Evolutionary conservation across 139 green algal genomes (phyloP), one percentile per base, ranked within the genome.

Genomic region (Raphidocelis subcapitata): DNA sequence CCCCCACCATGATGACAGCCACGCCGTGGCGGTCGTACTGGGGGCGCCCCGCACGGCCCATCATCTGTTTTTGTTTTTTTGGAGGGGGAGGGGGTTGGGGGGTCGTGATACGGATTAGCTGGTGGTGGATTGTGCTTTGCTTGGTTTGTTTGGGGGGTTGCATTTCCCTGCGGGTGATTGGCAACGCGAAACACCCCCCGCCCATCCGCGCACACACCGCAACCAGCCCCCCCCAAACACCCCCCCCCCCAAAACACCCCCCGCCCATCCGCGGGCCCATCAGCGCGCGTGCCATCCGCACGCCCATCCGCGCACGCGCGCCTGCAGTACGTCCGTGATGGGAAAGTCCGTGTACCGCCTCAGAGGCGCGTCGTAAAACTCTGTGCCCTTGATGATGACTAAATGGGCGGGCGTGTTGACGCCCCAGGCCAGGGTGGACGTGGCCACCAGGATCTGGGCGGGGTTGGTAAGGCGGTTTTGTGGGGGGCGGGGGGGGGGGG

Each of bases 311-410:
- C 8, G 41, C 41, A 12, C 28, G 15, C 67, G 0, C 85, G 93
- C 93, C 86, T 98, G 95, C 60, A 99, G 88, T 33, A 99, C 88
- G 73, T 99, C 95, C 29, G 95, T 99, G 83, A 99, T 98, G 57
- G 95, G 95, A 75, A 96, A 97, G 84, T 99, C 95, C 37, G 98
- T 92, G 62, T 99, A 99, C 29, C 82, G 72, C 68, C 73, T 81
- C 12, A 79, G 86, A 60, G 86, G 84, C 1, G 92, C 90, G 77
- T 99, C 95, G 76, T 90, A 98, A 81, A 90, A 98, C 81, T 99
- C 95, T 0, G 95, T 99, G 64, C 95, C 95, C 83, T 99, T 98
- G 86, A 98, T 92, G 80, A 98, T 85, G 24, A 98, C 94, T 61
- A 98, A 84, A 79, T 97, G 94, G 2, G 94, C 89, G 41, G 94